Evolutionary conservation across 108 stramenopile genomes (phyloP).

Genomic region (Skeletonema grethae): DNA sequence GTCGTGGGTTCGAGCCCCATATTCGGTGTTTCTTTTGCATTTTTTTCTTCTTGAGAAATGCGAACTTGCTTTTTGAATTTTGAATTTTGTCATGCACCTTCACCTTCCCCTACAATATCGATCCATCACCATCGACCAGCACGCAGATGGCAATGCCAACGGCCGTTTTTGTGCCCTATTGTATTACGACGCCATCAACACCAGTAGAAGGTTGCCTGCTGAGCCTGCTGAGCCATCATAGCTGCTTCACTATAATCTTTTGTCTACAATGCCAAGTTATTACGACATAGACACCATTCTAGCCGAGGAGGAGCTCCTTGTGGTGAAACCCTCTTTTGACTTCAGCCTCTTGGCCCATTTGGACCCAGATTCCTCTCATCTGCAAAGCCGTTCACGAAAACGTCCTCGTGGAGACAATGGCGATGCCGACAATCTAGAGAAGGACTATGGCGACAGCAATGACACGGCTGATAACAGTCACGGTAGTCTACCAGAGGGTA

Average conservation of each 20-base stretch:
- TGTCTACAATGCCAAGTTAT: conserved; percentile 51
- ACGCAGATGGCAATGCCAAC: background rate
- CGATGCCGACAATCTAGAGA: background rate
- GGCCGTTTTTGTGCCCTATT: background rate
- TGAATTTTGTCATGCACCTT: conserved; percentile 4
- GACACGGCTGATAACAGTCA: conserved; percentile 7
- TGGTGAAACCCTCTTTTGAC: conserved; percentile 78
- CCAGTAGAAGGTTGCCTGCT: background rate
- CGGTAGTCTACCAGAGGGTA: conserved; percentile 48
- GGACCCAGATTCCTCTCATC: conserved; percentile 64
- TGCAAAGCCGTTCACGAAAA: conserved; percentile 25
- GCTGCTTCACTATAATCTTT: background rate
- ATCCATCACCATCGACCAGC: background rate
- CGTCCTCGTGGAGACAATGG: background rate
- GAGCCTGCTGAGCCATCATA: too few relatives aligned
- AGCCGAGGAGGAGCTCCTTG: conserved; percentile 94
- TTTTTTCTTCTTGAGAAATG: background rate
- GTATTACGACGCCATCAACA: background rate
- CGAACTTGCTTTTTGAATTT: background rate
- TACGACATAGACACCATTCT: conserved; percentile 94
- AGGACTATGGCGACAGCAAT: conserved; percentile 9
- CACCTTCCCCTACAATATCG: background rate
- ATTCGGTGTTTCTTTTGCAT: conserved; percentile 17
- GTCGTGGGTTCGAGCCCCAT: conserved; percentile 62
- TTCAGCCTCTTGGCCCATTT: conserved; percentile 84